Conservation (phyloP, 352 stramenopile genomes). For the Phytophthora uliginosa region DNA sequence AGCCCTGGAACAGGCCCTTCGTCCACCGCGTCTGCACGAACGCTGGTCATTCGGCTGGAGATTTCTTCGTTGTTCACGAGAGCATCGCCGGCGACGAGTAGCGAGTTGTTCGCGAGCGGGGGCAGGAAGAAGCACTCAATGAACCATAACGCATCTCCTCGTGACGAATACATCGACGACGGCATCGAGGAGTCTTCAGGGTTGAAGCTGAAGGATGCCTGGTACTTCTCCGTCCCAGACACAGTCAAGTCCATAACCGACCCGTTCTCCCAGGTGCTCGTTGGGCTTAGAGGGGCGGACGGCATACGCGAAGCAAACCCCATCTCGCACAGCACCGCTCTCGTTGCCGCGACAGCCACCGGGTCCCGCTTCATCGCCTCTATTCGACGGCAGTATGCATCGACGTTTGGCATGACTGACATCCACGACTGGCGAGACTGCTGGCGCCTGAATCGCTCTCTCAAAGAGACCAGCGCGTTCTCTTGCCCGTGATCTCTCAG, state of each 20-base stretch:
- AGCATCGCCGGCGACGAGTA: conserved; percentile 44
- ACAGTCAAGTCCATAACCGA: conserved; percentile 14
- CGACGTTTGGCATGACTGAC: conserved; percentile 48
- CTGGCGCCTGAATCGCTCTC: conserved; percentile 36
- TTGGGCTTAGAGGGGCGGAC: conserved; percentile 14
- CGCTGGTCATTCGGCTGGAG: conserved; percentile 26
- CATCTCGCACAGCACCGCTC: conserved; percentile 41
- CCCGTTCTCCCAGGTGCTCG: conserved; percentile 23
- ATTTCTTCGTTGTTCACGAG: conserved; percentile 43
- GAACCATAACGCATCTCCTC: conserved; percentile 55
- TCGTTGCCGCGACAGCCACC: conserved; percentile 45
- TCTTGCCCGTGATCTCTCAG: background rate
- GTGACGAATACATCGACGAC: conserved; percentile 44
- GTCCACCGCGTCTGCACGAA: conserved; percentile 8
- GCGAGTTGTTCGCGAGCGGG: conserved; percentile 40
- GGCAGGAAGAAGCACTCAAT: conserved; percentile 67
- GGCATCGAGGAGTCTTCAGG: conserved; percentile 24
- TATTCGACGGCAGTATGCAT: conserved; percentile 57
- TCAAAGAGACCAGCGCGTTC: conserved; percentile 23
- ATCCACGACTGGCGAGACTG: conserved; percentile 48
- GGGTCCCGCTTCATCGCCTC: conserved; percentile 51
- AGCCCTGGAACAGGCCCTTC: conserved; percentile 50
- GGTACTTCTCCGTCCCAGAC: conserved; percentile 20
- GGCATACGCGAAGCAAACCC: conserved; percentile 17
- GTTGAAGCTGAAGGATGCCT: conserved; percentile 26